phyloP scores from a whole-genome alignment of 176 grass and related monocot species.

The Thinopyrum elongatum region DNA sequence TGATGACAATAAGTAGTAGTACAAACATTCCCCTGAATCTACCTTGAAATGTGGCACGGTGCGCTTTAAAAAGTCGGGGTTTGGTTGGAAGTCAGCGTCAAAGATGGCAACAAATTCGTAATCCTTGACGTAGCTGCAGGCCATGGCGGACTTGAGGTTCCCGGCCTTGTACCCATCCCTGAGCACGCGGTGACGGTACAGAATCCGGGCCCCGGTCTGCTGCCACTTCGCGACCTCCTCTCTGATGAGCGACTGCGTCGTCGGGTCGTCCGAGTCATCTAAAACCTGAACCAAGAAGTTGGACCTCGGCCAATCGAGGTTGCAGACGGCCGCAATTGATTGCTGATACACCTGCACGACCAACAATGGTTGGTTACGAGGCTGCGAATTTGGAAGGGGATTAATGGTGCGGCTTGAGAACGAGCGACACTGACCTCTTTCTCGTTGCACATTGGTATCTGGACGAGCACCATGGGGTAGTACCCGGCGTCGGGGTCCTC shows the following conservation, averaged over 20 bases:
- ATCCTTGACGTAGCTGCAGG: slow-evolving; percentile 89
- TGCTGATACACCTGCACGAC: slow-evolving; percentile 87
- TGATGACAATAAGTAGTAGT: background rate
- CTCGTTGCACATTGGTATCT: slow-evolving; percentile 99
- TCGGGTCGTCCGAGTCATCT: slow-evolving; percentile 89
- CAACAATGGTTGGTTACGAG: slow-evolving; percentile 23
- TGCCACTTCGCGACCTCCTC: slow-evolving; percentile 97
- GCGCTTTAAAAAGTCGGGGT: slow-evolving; percentile 78
- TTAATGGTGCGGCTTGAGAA: background rate
- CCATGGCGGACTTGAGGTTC: slow-evolving; percentile 97
- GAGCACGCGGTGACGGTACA: slow-evolving; percentile 86
- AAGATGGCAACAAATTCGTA: slow-evolving; percentile 98
- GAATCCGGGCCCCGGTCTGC: slow-evolving; percentile 74
- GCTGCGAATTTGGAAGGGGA: slow-evolving; percentile 2
- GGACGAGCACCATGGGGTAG: slow-evolving; percentile 93
- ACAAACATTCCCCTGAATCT: background rate
- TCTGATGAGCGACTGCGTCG: slow-evolving; percentile 71
- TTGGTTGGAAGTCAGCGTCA: slow-evolving; percentile 96
- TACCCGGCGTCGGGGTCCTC: slow-evolving; percentile 61
- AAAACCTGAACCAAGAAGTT: slow-evolving; percentile 94
- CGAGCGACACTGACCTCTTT: slow-evolving; percentile 58
- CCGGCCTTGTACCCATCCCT: slow-evolving; percentile 97
- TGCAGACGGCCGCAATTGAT: slow-evolving; percentile 97
- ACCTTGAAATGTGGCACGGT: slow-evolving; percentile 99
- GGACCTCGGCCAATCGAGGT: slow-evolving; percentile 94